Conservation (phyloP, 176 grass and related monocot genomes). For the Bromus sterilis region DNA sequence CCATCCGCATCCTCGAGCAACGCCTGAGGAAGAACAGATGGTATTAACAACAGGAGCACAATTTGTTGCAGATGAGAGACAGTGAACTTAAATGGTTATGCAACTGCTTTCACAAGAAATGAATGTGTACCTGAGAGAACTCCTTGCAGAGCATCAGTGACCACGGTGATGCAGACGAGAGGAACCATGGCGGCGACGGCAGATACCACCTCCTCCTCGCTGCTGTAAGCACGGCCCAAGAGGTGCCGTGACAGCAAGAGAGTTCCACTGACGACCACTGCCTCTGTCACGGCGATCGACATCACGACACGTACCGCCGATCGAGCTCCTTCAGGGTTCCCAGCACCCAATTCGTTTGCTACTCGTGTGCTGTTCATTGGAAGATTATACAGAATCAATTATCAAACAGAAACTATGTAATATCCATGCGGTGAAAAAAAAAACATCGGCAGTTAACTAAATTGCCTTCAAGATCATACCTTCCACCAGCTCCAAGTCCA, state of each 20-base stretch:
- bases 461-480: constrained; percentile 34
- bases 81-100: background rate
- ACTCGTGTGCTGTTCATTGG: constrained; percentile 60
- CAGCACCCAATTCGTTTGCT: constrained; percentile 81
- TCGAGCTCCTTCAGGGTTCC: constrained; percentile 73
- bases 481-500: constrained; percentile 72
- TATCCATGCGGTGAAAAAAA: background rate
- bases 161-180: constrained; percentile 53
- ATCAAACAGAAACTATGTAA: background rate
- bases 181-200: constrained; percentile 58
- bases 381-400: background rate
- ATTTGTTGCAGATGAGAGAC: background rate
- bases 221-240: constrained; percentile 78
- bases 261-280: constrained; percentile 37
- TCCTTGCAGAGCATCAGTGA: constrained; percentile 62
- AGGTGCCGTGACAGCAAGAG: constrained; percentile 43
- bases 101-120: background rate
- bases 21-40: constrained; percentile 31
- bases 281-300: constrained; percentile 48
- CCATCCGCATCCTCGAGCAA: constrained; percentile 85
- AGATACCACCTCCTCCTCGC: constrained; percentile 54
- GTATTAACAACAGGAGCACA: background rate
- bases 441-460: background rate
- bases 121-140: constrained; percentile 55
- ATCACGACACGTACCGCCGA: constrained; percentile 52